Base-by-base conservation (phyloP, 345 rosid genomes). In the Eucalyptus sideroxylon region DNA sequence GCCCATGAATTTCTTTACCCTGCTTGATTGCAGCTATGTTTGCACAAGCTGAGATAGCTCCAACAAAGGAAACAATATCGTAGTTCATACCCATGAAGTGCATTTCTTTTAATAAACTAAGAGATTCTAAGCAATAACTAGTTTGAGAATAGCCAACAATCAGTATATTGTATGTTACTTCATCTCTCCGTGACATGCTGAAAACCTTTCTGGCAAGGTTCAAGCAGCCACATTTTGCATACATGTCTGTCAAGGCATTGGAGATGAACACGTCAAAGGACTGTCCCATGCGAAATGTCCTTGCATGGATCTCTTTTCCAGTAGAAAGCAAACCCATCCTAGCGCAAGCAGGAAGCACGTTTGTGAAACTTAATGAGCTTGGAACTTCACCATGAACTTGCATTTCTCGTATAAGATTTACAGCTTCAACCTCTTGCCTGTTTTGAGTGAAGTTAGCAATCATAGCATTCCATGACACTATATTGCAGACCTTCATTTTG, bases 391-490 rank as follows among this genome's bases (percentile, higher is more conserved):
- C 92, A 44, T 91, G 90, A 88, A 59, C 86, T 69, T 90, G 92
- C 96, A 94, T 93, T 90, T 91, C 90, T 89, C 91, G 93, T 88
- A 93, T 81, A 56, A 93, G 90, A 86, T 89, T 89, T 72, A 93
- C 27, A 19, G 93, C 94, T 69, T 88, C 90, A 40, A 87, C 50
- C 89, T 94, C 93, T 50, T 86, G 91, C 86, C 90, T 81, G 42
- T 94, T 94, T 37, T 90, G 94, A 88, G 94, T 88, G 67, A 91
- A 93, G 91, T 93, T 94, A 67, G 94, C 94, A 88, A 93, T 91
- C 95, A 93, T 92, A 82, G 94, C 93, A 91, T 94, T 94, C 96
- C 96, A 94, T 5, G 96, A 93, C 86, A 94, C 93, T 42, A 92
- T 87, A 87, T 92, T 91, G 89, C 56, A 92, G 47, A 37, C 91